These are phyloP conservation scores for Microascus cirrosus DNA, from an alignment of 2,329 filamentous ascomycete species.

Conservation along the genomic window DNA sequence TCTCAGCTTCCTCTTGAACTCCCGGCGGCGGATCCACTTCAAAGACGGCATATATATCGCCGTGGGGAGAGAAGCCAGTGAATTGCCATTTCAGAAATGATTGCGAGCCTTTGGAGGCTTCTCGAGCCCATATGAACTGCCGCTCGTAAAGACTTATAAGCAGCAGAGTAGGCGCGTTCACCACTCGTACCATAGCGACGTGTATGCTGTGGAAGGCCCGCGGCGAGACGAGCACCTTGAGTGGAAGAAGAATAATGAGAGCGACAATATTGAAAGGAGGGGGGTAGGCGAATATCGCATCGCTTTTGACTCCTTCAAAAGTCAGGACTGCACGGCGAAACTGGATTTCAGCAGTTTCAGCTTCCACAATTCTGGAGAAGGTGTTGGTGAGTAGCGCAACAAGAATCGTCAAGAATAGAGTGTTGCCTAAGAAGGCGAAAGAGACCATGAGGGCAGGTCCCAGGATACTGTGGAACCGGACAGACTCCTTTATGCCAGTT, in stretches of 20 bases:
- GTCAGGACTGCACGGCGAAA: slow-evolving; percentile 73
- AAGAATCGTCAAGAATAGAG: slow-evolving; percentile 74
- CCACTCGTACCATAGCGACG: slow-evolving; percentile 59
- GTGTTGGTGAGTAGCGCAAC: slow-evolving; percentile 82
- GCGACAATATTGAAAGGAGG: slow-evolving; percentile 78
- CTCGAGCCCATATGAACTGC: slow-evolving; percentile 13
- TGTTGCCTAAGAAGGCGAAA: slow-evolving; percentile 80
- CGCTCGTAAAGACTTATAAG: slow-evolving; percentile 62
- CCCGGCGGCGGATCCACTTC: slow-evolving; percentile 43
- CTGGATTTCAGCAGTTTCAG: slow-evolving; percentile 73
- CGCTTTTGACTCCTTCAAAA: slow-evolving; percentile 78
- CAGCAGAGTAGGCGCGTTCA: slow-evolving; percentile 67
- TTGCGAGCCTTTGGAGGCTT: background rate
- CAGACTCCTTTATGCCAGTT: slow-evolving; percentile 47
- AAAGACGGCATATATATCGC: slow-evolving; percentile 48
- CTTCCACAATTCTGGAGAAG: slow-evolving; percentile 65
- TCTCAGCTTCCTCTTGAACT: slow-evolving; percentile 18
- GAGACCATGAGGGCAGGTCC: slow-evolving; percentile 72
- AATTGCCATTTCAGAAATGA: slow-evolving; percentile 28
- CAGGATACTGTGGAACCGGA: slow-evolving; percentile 65
- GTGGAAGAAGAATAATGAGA: slow-evolving; percentile 59
- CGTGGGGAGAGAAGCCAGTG: slow-evolving; percentile 39
- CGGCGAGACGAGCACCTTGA: slow-evolving; percentile 67
- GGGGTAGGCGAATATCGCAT: slow-evolving; percentile 72
- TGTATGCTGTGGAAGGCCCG: slow-evolving; percentile 90